These are phyloP conservation scores for Talaromyces verruculosus DNA, from an alignment of 2,329 filamentous ascomycete genomes.

Conservation along the genomic window DNA sequence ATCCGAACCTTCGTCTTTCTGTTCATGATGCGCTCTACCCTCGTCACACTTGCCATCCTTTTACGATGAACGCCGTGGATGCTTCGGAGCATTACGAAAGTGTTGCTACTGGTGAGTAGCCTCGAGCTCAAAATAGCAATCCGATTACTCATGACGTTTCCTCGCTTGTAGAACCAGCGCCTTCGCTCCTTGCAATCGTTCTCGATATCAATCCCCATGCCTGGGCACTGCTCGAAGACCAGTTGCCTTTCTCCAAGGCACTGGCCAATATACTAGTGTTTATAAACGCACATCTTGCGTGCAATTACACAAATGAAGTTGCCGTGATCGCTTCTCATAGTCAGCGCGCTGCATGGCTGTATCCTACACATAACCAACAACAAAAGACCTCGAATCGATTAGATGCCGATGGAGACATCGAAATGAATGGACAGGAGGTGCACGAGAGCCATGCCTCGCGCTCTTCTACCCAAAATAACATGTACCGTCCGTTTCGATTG, in stretches of 20 bases:
- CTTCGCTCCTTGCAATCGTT: constrained; percentile 85
- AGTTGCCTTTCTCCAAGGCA: constrained; percentile 77
- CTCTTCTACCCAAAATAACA: constrained; percentile 64
- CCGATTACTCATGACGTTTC: not conserved
- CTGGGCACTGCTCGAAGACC: constrained; percentile 75
- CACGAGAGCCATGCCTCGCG: constrained; percentile 27
- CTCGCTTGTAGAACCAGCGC: constrained; percentile 52
- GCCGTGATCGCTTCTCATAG: constrained; percentile 88
- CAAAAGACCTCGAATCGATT: constrained; percentile 20
- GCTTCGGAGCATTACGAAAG: constrained; percentile 57
- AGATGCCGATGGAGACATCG: constrained; percentile 52
- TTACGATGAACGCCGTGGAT: constrained; percentile 65
- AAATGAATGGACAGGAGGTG: constrained; percentile 55
- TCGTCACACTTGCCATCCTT: constrained; percentile 16
- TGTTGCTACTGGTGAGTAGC: constrained; percentile 44
- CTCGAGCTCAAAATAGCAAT: not conserved
- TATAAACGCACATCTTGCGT: constrained; percentile 92
- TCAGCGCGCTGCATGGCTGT: constrained; percentile 84
- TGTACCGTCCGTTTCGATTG: constrained; percentile 87
- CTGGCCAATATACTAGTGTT: constrained; percentile 91
- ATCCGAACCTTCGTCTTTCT: constrained; percentile 19
- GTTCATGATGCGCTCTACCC: constrained; percentile 22
- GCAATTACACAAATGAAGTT: constrained; percentile 89
- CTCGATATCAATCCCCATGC: constrained; percentile 96
- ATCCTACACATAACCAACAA: constrained; percentile 58